Evolutionary conservation across 805 yeast genomes (phyloP).

Genomic region (Candida coquimbonensis): DNA sequence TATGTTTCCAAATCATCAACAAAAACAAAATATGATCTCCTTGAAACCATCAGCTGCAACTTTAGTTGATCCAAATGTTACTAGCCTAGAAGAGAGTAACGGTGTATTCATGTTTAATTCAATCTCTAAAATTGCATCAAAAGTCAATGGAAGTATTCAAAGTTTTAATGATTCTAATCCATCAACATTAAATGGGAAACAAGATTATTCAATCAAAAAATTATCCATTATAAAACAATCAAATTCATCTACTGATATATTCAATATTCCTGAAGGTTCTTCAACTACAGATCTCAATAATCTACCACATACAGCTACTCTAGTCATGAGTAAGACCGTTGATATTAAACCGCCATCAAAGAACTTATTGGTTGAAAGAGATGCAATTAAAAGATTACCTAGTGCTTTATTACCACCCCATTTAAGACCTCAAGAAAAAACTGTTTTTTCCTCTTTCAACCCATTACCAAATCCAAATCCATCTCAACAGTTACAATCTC

Average conservation of each 20-base stretch:
- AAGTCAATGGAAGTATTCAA: not conserved
- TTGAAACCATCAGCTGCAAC: slow-evolving; percentile 23
- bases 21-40: slow-evolving; percentile 8
- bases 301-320: slow-evolving; percentile 6
- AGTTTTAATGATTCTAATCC: not conserved
- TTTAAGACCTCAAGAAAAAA: slow-evolving; percentile 15
- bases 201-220: slow-evolving; percentile 15
- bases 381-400: slow-evolving; percentile 23
- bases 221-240: slow-evolving; percentile 20
- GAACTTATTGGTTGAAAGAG: slow-evolving; percentile 16
- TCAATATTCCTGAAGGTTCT: slow-evolving; percentile 3
- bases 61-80: slow-evolving; percentile 14
- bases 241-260: slow-evolving; percentile 10
- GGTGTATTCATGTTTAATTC: not conserved
- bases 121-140: slow-evolving; percentile 2
- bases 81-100: not conserved
- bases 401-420: slow-evolving; percentile 23
- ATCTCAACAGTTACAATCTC: not conserved
- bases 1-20: not conserved
- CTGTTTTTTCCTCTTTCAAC: not conserved
- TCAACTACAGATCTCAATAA: not conserved
- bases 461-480: no score
- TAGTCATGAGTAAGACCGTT: slow-evolving; percentile 7
- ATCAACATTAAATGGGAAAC: not conserved
- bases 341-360: slow-evolving; percentile 5